Percentiles rank a stretch among this genome's conserved stretches.
These are phyloP conservation scores for Magnusiomyces fungicola DNA, from an alignment of 1,139 yeast species.

Conservation along the genomic window DNA sequence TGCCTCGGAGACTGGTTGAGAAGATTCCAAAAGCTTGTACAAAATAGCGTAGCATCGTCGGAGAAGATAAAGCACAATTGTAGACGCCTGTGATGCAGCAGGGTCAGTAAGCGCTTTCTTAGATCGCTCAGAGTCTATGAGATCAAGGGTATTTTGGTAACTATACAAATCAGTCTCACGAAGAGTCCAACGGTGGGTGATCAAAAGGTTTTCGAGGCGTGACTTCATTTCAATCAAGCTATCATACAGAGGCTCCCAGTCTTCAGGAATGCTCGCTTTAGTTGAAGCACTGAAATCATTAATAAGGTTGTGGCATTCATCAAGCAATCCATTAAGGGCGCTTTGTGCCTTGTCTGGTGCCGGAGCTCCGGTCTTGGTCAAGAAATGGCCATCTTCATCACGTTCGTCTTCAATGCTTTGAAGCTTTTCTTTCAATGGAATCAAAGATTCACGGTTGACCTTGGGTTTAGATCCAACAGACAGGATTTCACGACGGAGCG, in stretches of 20 bases:
- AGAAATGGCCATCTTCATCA: constrained; percentile 39
- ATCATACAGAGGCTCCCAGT: constrained; percentile 44
- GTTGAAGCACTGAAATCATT: constrained; percentile 60
- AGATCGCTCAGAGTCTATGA: constrained; percentile 54
- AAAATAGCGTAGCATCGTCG: constrained; percentile 86
- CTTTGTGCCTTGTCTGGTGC: constrained; percentile 43
- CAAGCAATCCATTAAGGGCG: constrained; percentile 43
- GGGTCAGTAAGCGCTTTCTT: constrained; percentile 46
- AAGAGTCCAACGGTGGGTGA: constrained; percentile 94
- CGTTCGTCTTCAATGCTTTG: constrained; percentile 39
- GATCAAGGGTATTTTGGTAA: constrained; percentile 65
- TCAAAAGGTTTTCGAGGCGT: constrained; percentile 68
- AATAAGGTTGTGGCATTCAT: constrained; percentile 71
- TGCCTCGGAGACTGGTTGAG: constrained; percentile 93
- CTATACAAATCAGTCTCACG: constrained; percentile 87
- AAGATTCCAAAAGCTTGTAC: constrained; percentile 79
- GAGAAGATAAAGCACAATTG: constrained; percentile 66
- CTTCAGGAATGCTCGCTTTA: constrained; percentile 44
- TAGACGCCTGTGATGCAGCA: constrained; percentile 41
- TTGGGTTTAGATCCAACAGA: constrained; percentile 41
- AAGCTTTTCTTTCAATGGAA: constrained; percentile 35
- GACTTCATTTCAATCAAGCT: constrained; percentile 57
- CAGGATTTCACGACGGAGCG: constrained; percentile 47
- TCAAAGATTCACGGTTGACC: constrained; percentile 30
- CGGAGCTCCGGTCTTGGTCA: constrained; percentile 24